phyloP scores from a whole-genome alignment of 2,329 filamentous ascomycete species.

The Stachybotrys elegans region DNA sequence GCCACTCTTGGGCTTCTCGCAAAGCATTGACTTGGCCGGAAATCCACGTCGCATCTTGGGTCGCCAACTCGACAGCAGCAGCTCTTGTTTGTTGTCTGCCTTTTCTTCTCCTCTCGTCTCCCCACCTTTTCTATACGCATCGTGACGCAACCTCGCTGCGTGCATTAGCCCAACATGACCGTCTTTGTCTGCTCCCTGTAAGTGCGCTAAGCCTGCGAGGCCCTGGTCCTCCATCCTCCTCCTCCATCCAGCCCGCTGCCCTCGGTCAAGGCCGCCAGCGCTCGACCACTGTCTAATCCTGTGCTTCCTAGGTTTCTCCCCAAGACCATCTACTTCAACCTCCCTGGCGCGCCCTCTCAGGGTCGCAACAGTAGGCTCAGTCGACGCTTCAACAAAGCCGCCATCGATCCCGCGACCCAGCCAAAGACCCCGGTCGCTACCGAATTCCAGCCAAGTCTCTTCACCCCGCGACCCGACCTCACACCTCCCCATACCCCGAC shows the following conservation, averaged over 20 bases:
- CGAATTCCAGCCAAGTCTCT: slow-evolving; percentile 47
- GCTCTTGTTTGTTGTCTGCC: too few relatives aligned
- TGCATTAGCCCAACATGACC: slow-evolving; percentile 27
- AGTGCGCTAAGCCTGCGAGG: slow-evolving; percentile 9
- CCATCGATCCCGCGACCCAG: slow-evolving; percentile 17
- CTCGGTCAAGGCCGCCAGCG: too few relatives aligned
- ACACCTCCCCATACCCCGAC: slow-evolving; percentile 51
- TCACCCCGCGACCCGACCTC: slow-evolving; percentile 40
- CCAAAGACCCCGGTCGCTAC: slow-evolving; percentile 16
- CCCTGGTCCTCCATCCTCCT: not conserved
- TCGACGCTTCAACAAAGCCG: slow-evolving; percentile 22
- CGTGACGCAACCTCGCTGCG: not conserved
- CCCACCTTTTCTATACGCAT: too few relatives aligned
- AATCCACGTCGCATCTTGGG: too few relatives aligned
- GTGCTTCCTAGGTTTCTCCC: slow-evolving; percentile 68
- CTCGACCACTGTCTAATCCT: slow-evolving; percentile 3
- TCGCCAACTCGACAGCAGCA: too few relatives aligned
- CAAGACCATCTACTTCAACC: slow-evolving; percentile 84
- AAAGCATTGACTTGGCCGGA: too few relatives aligned
- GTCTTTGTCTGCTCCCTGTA: slow-evolving; percentile 37
- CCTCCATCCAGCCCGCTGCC: too few relatives aligned
- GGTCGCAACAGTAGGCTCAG: slow-evolving; percentile 24
- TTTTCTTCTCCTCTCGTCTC: too few relatives aligned
- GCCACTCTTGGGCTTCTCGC: too few relatives aligned
- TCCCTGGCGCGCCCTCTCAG: slow-evolving; percentile 47